Conservation (phyloP, 257 asterid species). For the Solanum pimpinellifolium region DNA sequence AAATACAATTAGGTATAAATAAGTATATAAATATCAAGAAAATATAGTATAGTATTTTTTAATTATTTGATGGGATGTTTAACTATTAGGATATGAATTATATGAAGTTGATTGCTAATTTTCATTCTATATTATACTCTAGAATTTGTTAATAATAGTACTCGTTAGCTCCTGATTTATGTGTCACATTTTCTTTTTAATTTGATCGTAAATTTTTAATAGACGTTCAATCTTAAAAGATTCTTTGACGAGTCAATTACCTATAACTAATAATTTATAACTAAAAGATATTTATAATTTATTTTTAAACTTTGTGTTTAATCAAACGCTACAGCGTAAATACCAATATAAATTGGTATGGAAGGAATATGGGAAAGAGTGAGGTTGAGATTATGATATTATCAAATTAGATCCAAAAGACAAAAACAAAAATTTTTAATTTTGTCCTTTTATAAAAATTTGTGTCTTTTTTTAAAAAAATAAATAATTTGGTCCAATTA, state of each 20-base stretch:
- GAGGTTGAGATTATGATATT: not conserved
- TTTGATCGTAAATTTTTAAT: rapidly evolving
- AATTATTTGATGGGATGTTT: not conserved
- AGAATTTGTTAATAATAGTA: not conserved
- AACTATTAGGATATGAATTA: not conserved
- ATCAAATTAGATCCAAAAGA: slow-evolving; percentile 11
- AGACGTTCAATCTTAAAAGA: not conserved
- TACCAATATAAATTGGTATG: not conserved
- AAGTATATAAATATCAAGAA: not conserved
- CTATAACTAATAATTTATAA: not conserved
- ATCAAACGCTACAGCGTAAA: not conserved
- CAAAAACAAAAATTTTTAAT: slow-evolving; percentile 11
- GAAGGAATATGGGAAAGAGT: not conserved
- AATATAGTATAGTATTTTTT: not conserved
- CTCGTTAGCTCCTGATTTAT: not conserved
- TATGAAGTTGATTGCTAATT: slow-evolving; percentile 6
- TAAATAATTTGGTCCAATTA: slow-evolving; percentile 3
- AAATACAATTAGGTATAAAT: not conserved
- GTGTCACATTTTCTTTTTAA: not conserved
- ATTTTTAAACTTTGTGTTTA: not conserved
- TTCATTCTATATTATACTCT: not conserved
- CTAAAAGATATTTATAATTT: not conserved
- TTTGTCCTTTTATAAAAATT: slow-evolving; percentile 27
- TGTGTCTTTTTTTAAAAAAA: not conserved
- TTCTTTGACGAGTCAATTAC: not conserved